Evolutionary conservation across 768 basidiomycete species (phyloP).

Genomic region (Phaffia tasmanica): DNA sequence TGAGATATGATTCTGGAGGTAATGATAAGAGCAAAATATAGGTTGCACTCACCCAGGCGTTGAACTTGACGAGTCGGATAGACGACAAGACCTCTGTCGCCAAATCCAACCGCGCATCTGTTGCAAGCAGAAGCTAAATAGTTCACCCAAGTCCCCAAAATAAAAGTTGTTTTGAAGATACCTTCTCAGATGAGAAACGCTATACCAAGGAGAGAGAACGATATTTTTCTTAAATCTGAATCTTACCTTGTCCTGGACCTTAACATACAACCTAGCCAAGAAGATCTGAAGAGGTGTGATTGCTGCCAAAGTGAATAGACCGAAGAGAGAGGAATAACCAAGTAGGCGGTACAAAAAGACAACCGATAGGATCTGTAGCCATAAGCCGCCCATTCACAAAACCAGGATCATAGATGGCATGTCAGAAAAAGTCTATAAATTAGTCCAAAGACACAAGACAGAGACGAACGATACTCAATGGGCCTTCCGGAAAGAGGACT

Average conservation of each 20-base stretch:
- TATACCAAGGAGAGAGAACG: not conserved
- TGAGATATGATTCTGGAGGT: not conserved
- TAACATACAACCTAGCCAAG: conserved; percentile 32
- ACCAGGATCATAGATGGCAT: no score
- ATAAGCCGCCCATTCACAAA: no score
- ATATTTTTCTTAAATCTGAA: not conserved
- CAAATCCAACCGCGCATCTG: conserved; percentile 39
- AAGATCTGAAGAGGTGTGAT: conserved; percentile 33
- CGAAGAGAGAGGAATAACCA: no score
- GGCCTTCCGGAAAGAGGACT: no score
- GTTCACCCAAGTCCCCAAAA: no score
- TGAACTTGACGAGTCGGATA: conserved; percentile 41
- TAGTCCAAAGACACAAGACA: conserved; percentile 35
- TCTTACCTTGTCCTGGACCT: conserved; percentile 20
- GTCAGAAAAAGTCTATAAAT: no score
- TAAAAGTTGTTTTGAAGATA: no score
- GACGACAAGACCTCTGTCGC: conserved; percentile 41
- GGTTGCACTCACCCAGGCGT: conserved; percentile 31
- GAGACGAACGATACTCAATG: no score
- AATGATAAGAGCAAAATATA: not conserved
- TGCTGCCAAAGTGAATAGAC: not conserved
- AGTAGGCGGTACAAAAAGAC: no score
- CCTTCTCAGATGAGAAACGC: no score
- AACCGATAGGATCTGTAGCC: no score
- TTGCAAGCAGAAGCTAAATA: conserved; percentile 36